Evolutionary conservation across 1,284 basidiomycete species (phyloP).

Genomic region (Austroboletus rostrupii): DNA sequence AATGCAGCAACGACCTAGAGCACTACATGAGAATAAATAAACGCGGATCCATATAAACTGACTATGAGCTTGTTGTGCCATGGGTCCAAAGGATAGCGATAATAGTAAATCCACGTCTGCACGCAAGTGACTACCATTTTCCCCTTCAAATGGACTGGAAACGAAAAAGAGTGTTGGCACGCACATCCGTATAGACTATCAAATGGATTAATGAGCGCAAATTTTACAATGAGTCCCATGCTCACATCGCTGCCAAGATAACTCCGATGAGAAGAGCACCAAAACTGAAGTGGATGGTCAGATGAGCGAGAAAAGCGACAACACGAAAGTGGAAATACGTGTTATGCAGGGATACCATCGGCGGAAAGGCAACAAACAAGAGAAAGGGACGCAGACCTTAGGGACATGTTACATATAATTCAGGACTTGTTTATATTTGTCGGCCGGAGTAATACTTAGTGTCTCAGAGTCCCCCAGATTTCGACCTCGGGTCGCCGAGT

Average conservation of each 20-base stretch:
- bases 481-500: too few species aligned
- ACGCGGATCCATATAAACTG: not conserved
- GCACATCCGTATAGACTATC: slow-evolving; percentile 51
- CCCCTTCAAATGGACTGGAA: not conserved
- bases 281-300: not conserved
- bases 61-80: slow-evolving; percentile 46
- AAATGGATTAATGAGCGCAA: not conserved
- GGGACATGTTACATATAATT: too few species aligned
- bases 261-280: not conserved
- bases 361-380: too few species aligned
- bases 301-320: too few species aligned
- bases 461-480: too few species aligned
- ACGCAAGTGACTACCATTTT: slow-evolving; percentile 44
- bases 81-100: slow-evolving; percentile 43
- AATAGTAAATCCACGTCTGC: slow-evolving; percentile 55
- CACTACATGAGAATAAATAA: not conserved
- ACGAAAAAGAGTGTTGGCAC: slow-evolving; percentile 3
- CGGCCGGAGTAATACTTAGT: too few species aligned
- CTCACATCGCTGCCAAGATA: not conserved
- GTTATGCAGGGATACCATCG: too few species aligned
- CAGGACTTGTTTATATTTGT: too few species aligned
- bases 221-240: not conserved
- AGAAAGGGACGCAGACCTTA: too few species aligned
- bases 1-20: slow-evolving; percentile 45
- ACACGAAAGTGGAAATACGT: too few species aligned